These are phyloP conservation scores for Pythium sp. DNA, from an alignment of 352 stramenopile genomes.

Conservation along the genomic window DNA sequence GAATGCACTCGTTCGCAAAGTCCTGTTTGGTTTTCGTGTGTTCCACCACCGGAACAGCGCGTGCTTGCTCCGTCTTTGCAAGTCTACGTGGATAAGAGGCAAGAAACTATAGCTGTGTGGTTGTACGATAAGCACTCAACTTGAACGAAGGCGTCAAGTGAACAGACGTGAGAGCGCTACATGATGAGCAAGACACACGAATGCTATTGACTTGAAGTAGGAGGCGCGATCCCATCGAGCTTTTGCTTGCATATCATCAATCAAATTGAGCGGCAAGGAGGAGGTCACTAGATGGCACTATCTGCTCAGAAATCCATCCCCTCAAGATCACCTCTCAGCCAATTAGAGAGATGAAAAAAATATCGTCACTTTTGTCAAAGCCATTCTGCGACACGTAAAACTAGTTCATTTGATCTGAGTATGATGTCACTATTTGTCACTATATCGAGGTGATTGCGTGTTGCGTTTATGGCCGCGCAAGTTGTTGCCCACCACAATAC, in stretches of 20 bases:
- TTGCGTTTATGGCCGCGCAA: background rate
- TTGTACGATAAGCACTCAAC: background rate
- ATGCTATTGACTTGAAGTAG: background rate
- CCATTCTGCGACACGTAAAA: background rate
- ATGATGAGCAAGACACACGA: background rate
- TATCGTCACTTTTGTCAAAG: constrained; percentile 1
- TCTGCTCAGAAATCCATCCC: background rate
- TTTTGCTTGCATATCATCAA: background rate
- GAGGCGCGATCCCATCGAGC: background rate
- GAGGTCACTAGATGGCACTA: constrained; percentile 1
- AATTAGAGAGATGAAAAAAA: background rate
- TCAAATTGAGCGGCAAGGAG: background rate
- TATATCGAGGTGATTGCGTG: constrained; percentile 8
- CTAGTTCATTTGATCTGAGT: background rate
- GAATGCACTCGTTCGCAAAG: background rate
- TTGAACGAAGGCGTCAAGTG: background rate
- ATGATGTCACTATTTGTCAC: background rate
- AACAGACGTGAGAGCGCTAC: background rate
- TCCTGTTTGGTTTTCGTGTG: background rate
- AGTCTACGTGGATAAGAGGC: background rate
- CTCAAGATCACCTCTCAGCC: constrained; percentile 7
- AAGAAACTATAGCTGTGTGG: background rate
- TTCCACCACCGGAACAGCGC: background rate
- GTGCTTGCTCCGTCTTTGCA: background rate
- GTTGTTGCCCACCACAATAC: background rate